phyloP scores from a whole-genome alignment of 2,329 filamentous ascomycete species.

The Leptographium radiaticola region DNA sequence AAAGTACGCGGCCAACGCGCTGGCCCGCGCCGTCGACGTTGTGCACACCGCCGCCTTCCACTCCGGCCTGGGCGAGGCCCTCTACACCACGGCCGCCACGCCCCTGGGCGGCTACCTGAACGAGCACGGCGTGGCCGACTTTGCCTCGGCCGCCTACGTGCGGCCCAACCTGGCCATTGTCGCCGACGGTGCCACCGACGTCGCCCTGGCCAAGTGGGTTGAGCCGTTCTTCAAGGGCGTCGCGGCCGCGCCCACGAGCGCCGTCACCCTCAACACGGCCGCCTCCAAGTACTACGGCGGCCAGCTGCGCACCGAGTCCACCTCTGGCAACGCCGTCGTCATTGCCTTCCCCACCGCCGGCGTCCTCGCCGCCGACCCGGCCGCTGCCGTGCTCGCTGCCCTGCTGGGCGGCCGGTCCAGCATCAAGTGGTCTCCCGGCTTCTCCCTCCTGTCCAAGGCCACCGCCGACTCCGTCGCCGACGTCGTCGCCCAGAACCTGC shows the following conservation, averaged over 20 bases:
- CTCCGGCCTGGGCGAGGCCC: constrained; percentile 70
- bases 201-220: constrained; percentile 76
- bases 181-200: constrained; percentile 70
- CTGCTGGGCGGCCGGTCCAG: constrained; percentile 80
- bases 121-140: constrained; percentile 61
- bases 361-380: constrained; percentile 72
- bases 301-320: constrained; percentile 77
- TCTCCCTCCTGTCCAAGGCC: constrained; percentile 78
- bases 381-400: constrained; percentile 73
- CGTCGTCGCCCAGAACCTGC: constrained; percentile 61
- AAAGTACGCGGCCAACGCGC: constrained; percentile 48
- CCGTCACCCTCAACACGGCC: constrained; percentile 42
- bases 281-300: constrained; percentile 85
- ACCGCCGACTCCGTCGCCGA: constrained; percentile 51
- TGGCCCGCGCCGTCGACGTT: constrained; percentile 66
- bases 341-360: constrained; percentile 88
- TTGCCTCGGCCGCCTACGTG: constrained; percentile 65
- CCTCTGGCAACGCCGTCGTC: constrained; percentile 67
- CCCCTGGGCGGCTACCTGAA: constrained; percentile 71
- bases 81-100: constrained; percentile 58
- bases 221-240: constrained; percentile 78
- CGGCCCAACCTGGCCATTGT: constrained; percentile 88
- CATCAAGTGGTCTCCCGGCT: constrained; percentile 94
- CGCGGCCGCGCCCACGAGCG: constrained; percentile 40
- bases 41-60: constrained; percentile 86